Evolutionary conservation across 2,329 filamentous ascomycete genomes (phyloP).

Genomic region (Venturia oleaginea): DNA sequence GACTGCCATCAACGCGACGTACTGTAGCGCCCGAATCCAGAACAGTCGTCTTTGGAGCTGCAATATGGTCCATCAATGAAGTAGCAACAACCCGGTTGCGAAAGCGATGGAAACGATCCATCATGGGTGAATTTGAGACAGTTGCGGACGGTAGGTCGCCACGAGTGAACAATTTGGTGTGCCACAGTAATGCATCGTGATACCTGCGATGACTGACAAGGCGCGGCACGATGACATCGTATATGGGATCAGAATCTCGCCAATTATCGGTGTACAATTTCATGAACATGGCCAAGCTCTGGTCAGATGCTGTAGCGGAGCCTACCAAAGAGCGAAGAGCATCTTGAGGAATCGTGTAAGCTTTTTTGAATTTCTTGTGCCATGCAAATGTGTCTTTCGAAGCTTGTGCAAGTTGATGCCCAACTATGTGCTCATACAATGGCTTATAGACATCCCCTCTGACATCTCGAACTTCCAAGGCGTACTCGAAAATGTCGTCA

Average conservation of each 20-base stretch:
- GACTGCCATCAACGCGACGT: not conserved
- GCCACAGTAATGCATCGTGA: constrained; percentile 29
- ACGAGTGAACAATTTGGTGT: constrained; percentile 19
- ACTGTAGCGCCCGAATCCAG: not conserved
- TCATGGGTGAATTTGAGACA: not conserved
- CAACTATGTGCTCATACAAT: constrained; percentile 33
- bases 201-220: constrained; percentile 24
- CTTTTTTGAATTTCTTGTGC: constrained; percentile 6
- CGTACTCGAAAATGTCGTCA: constrained; percentile 31
- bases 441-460: constrained; percentile 27
- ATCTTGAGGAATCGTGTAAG: constrained; percentile 1
- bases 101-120: not conserved
- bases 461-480: constrained; percentile 29
- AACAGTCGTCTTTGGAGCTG: not conserved
- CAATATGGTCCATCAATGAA: not conserved
- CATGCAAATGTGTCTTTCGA: constrained; percentile 16
- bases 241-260: constrained; percentile 19
- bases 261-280: constrained; percentile 30
- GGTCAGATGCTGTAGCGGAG: constrained; percentile 18
- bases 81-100: not conserved
- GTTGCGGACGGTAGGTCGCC: not conserved
- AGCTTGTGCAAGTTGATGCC: constrained; percentile 18
- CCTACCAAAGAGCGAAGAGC: constrained; percentile 1
- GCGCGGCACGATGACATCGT: constrained; percentile 31
- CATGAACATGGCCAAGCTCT: constrained; percentile 22